Base-by-base conservation (phyloP, 495 filamentous ascomycete species). In the Oleoguttula mirabilis region DNA sequence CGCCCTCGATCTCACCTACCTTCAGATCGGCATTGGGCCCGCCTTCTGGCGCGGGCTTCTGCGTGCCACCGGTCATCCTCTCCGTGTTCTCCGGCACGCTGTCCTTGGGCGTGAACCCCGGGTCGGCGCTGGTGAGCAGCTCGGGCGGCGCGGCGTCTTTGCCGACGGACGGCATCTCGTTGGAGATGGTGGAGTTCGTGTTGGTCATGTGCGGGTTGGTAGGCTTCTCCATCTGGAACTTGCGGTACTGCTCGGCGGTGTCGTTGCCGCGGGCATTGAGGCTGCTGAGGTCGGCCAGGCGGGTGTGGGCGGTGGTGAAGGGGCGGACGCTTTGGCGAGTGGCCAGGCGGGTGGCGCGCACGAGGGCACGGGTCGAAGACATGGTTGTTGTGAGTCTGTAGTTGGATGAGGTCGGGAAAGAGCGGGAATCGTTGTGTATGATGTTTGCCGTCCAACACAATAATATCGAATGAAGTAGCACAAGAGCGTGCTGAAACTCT, bases 1-100 rank as follows among this genome's bases (percentile, higher is more conserved):
- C 86, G 51, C 86, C 84, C 49, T 90, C 76, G 61, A 96, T 78
- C 67, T 95, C 88, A 43, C 90, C 90, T 44, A 96, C 87, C 3
- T 65, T 82, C 36, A 96, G 71, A 43, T 95, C 90, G n/a, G 67
- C 60, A 45, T 66, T 62, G 42, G 66, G 65, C 38, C 69, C 71
- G 5, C 56, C 47, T 0, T 69, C 65, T 3, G 58, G 63, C 11
- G 43, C 53, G n/a, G 52, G 49, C 33, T 67, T 55, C 55, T 78
- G 75, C 3, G 69, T 68, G 19, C 71, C 73, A 10, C 76, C 77
- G 0, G 73, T 80, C 66, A 76, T 76, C 37, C 72, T 66, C 54
- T 79, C 75, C 12, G 50, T 62, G 52, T 63, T 64, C 47, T 57
- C 58, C n/a, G 73, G 71, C 33, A 73, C 68, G 0, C 72, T 67